A percentile compares a stretch with the other conserved stretches of the same genome.
Conservation (phyloP, 495 filamentous ascomycete genomes). For the Paragyromitra xinjiangensis region DNA sequence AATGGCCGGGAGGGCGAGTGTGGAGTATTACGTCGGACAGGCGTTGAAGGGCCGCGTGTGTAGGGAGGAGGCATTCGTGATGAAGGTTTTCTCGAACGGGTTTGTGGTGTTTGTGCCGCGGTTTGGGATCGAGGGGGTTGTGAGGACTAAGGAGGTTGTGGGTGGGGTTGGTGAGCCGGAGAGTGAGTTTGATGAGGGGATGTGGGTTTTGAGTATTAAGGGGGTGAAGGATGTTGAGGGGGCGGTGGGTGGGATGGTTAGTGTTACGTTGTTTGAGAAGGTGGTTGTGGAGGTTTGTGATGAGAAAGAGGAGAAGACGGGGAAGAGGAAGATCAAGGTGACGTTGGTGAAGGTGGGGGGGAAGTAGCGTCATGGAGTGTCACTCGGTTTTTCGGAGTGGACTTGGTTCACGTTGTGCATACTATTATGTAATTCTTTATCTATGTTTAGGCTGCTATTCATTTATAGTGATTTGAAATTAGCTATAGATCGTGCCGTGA, state of each 20-base stretch:
- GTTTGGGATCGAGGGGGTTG: slow-evolving; percentile 93
- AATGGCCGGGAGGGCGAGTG: slow-evolving; percentile 87
- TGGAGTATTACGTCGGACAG: slow-evolving; percentile 97
- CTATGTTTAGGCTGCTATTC: too few species aligned
- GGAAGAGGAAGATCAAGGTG: slow-evolving; percentile 87
- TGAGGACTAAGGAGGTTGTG: slow-evolving; percentile 82
- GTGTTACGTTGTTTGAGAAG: slow-evolving; percentile 86
- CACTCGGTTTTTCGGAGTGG: neutral
- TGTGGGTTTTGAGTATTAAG: slow-evolving; percentile 70
- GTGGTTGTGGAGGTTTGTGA: slow-evolving; percentile 87
- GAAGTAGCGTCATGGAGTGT: slow-evolving; percentile 3
- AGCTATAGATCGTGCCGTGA: too few species aligned
- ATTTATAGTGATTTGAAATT: neutral
- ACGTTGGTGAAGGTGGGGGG: slow-evolving; percentile 64
- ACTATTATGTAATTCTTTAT: too few species aligned
- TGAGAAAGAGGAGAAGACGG: slow-evolving; percentile 89
- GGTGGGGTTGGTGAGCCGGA: slow-evolving; percentile 62
- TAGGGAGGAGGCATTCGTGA: slow-evolving; percentile 90
- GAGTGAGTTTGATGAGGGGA: slow-evolving; percentile 81
- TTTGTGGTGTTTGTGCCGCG: slow-evolving; percentile 94
- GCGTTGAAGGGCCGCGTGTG: slow-evolving; percentile 82
- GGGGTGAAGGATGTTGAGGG: slow-evolving; percentile 60
- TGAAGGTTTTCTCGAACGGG: slow-evolving; percentile 96
- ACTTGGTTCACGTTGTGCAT: neutral
- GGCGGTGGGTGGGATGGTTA: slow-evolving; percentile 64